Evolutionary conservation across 441 rosid genomes (phyloP).

Genomic region (Metrosideros polymorpha): DNA sequence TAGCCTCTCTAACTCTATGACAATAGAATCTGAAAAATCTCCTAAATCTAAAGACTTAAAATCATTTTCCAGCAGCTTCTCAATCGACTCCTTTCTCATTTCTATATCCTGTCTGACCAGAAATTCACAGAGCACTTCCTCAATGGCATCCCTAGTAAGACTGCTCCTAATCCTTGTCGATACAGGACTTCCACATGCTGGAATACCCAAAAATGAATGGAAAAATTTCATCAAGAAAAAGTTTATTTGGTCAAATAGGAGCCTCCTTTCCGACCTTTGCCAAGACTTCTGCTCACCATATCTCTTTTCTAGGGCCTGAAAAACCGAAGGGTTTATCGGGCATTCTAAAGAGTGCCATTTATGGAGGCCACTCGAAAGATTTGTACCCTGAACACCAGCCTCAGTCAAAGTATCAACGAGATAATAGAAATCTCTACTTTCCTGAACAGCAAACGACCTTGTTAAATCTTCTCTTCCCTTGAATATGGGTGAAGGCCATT

Average conservation of each 20-base stretch:
- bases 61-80: conserved; percentile 32
- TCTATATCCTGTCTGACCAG: conserved; percentile 36
- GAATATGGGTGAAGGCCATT: conserved; percentile 5
- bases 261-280: conserved; percentile 65
- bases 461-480: conserved; percentile 22
- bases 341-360: conserved; percentile 18
- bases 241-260: conserved; percentile 61
- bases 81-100: conserved; percentile 26
- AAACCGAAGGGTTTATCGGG: conserved; percentile 31
- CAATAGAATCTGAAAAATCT: conserved; percentile 42
- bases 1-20: conserved; percentile 51
- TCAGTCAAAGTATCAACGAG: conserved; percentile 50
- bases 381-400: conserved; percentile 33
- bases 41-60: conserved; percentile 49
- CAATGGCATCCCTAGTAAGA: conserved; percentile 16
- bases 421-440: conserved; percentile 56
- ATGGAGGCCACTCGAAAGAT: conserved; percentile 2
- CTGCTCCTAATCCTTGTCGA: conserved; percentile 25
- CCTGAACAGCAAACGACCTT: conserved; percentile 20
- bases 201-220: conserved; percentile 26
- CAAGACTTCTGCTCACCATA: conserved; percentile 45
- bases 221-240: conserved; percentile 31
- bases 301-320: conserved; percentile 72
- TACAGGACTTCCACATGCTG: conserved; percentile 34
- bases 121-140: conserved; percentile 41